These are phyloP conservation scores for Ustilago sp. DNA, from an alignment of 1,284 basidiomycete species.

Conservation along the genomic window DNA sequence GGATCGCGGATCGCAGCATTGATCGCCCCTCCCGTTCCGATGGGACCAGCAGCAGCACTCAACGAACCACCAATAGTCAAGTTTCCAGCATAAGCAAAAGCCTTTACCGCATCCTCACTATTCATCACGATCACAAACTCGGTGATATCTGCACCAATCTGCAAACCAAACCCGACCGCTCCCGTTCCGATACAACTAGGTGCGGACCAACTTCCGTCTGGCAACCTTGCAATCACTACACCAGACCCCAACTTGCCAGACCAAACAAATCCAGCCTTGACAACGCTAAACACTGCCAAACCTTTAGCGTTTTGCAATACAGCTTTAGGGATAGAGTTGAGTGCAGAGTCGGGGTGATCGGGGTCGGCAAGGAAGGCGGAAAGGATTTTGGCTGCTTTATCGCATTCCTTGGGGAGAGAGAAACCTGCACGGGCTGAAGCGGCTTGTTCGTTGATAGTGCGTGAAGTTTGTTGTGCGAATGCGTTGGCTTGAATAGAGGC, in stretches of 20 bases:
- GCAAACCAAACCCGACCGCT: conserved; percentile 88
- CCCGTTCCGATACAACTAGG: conserved; percentile 98
- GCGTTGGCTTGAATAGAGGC: conserved; percentile 73
- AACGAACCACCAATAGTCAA: conserved; percentile 84
- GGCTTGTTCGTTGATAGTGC: conserved; percentile 58
- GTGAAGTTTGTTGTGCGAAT: conserved; percentile 61
- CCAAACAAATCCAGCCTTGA: conserved; percentile 88
- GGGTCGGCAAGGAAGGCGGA: conserved; percentile 92
- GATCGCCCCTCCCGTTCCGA: conserved; percentile 93
- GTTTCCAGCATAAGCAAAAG: conserved; percentile 95
- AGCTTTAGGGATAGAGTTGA: conserved; percentile 94
- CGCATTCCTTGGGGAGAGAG: conserved; percentile 67
- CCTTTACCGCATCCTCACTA: conserved; percentile 92
- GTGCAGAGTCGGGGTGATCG: conserved; percentile 84
- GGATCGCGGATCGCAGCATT: conserved; percentile 89
- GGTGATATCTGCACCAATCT: conserved; percentile 77
- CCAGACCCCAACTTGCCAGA: conserved; percentile 95
- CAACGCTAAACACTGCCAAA: conserved; percentile 92
- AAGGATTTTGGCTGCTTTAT: conserved; percentile 91
- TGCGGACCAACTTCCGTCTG: conserved; percentile 96
- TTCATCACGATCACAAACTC: conserved; percentile 88
- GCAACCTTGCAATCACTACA: conserved; percentile 90
- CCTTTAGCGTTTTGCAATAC: conserved; percentile 85
- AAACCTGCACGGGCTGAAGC: conserved; percentile 64
- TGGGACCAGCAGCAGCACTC: conserved; percentile 73